Conservation (phyloP, 2,329 filamentous ascomycete genomes). For the Xylaria sp. region DNA sequence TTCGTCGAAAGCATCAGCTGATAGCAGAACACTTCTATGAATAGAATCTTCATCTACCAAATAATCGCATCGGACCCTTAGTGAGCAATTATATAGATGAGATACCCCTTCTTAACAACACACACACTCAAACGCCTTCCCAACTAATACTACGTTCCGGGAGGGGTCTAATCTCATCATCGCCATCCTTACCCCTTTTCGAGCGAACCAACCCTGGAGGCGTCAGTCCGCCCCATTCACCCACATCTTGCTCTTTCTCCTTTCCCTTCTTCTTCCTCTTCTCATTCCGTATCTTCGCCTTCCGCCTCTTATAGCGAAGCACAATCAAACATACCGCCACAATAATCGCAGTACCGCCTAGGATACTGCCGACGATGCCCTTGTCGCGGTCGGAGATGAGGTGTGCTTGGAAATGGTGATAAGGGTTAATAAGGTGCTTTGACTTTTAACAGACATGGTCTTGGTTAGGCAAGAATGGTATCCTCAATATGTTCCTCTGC, state of each 20-base stretch:
- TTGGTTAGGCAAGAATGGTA: no score
- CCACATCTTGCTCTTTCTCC: background rate
- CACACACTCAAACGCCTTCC: background rate
- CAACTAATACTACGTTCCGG: background rate
- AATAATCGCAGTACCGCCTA: slow-evolving; percentile 1
- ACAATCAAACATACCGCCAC: background rate
- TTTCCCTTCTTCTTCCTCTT: background rate
- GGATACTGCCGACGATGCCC: background rate
- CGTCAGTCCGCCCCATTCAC: background rate
- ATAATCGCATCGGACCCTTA: background rate
- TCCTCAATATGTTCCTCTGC: no score
- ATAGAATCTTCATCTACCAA: background rate
- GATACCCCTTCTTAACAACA: background rate
- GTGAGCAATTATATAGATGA: no score
- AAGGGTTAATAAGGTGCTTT: background rate
- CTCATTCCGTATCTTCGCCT: background rate
- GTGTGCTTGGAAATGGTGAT: background rate
- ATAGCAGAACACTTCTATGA: background rate
- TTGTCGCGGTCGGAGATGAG: slow-evolving; percentile 20
- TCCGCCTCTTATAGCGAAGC: background rate
- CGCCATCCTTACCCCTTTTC: background rate
- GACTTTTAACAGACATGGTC: no score
- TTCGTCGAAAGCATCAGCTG: background rate
- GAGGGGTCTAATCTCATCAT: background rate
- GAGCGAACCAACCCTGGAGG: background rate